Percentiles rank a stretch among this genome's conserved stretches.
Evolutionary conservation across 805 yeast genomes (phyloP).

Genomic region (Candida arabinofermentans): DNA sequence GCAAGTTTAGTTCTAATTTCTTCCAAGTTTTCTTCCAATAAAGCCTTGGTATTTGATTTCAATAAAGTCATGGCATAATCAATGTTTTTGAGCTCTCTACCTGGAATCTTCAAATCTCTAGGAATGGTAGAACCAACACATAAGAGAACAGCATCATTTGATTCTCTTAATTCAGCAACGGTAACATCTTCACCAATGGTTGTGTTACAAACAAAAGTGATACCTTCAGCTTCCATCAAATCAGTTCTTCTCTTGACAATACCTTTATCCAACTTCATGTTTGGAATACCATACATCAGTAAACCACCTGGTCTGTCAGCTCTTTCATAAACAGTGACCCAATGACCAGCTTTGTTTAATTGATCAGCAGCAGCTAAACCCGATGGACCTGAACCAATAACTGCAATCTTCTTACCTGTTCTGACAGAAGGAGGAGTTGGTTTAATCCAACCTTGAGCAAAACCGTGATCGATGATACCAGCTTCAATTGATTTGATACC

Average conservation of each 20-base stretch:
- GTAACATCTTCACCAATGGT: constrained; percentile 82
- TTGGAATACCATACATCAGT: constrained; percentile 98
- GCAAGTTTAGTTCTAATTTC: constrained; percentile 65
- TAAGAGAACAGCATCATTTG: constrained; percentile 79
- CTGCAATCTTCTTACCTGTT: constrained; percentile 81
- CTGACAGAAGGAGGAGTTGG: constrained; percentile 76
- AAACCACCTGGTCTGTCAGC: constrained; percentile 95
- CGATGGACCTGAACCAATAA: constrained; percentile 96
- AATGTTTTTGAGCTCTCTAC: constrained; percentile 85
- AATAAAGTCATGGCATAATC: constrained; percentile 93
- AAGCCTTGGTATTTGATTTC: constrained; percentile 83
- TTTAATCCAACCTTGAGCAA: constrained; percentile 93
- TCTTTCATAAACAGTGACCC: constrained; percentile 88
- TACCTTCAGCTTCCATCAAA: constrained; percentile 85
- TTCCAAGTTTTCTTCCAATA: constrained; percentile 76
- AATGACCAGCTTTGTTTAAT: constrained; percentile 92
- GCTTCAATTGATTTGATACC: constrained; percentile 95
- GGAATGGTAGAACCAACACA: constrained; percentile 97
- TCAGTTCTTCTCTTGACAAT: constrained; percentile 92
- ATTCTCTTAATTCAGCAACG: constrained; percentile 59
- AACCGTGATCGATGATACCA: constrained; percentile 94
- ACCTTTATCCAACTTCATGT: constrained; percentile 94
- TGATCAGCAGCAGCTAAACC: constrained; percentile 98
- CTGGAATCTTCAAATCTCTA: constrained; percentile 90
- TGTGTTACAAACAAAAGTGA: constrained; percentile 69